phyloP scores from a whole-genome alignment of 805 yeast genomes.

The Tetrapisispora taiwanensis region DNA sequence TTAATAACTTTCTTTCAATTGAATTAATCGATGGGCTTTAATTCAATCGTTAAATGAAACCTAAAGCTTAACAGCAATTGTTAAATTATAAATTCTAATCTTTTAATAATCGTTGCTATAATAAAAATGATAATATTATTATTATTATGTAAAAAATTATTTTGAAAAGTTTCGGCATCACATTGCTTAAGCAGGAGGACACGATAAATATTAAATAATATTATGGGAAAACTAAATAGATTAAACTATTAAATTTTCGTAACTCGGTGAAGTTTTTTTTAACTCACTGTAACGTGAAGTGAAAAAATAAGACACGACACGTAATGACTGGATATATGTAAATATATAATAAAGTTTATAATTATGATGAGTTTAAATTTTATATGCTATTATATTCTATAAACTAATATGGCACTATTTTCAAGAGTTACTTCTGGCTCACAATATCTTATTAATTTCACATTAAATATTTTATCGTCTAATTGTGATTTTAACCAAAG shows the following conservation, averaged over 20 bases:
- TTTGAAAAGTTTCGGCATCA: conserved; percentile 1
- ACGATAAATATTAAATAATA: not conserved
- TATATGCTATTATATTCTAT: conserved; percentile 3
- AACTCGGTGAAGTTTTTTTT: too few species aligned
- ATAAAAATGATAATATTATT: not conserved
- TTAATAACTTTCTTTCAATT: too few species aligned
- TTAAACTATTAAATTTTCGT: too few species aligned
- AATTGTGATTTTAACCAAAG: conserved; percentile 35
- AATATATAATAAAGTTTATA: too few species aligned
- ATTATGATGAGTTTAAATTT: too few species aligned
- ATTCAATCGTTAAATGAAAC: too few species aligned
- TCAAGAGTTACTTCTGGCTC: conserved; percentile 52
- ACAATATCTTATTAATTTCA: conserved; percentile 50
- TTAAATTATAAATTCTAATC: too few species aligned
- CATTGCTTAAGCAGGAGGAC: not conserved
- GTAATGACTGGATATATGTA: not conserved
- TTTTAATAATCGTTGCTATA: too few species aligned
- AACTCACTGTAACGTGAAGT: too few species aligned
- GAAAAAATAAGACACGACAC: not conserved
- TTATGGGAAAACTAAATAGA: too few species aligned
- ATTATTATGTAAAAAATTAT: not conserved
- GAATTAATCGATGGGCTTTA: too few species aligned
- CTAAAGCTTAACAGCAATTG: too few species aligned
- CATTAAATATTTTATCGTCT: conserved; percentile 31
- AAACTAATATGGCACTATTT: conserved; percentile 46